These are phyloP conservation scores for Cutaneotrichosporon sp. DNA, from an alignment of 1,284 basidiomycete species.

Conservation along the genomic window DNA sequence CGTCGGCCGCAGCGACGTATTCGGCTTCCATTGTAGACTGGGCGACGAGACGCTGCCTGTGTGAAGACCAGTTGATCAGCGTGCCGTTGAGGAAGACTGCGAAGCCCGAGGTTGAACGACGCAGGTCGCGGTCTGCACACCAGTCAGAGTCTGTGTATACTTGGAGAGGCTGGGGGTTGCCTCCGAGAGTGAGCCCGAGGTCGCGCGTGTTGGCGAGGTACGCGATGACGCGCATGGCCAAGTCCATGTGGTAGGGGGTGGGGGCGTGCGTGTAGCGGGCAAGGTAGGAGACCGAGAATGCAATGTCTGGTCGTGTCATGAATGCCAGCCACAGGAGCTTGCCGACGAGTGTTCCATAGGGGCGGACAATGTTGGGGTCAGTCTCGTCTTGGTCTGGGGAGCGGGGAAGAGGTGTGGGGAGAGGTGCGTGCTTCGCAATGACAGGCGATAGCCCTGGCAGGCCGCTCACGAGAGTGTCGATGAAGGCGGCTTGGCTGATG, in stretches of 20 bases:
- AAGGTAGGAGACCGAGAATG: no score
- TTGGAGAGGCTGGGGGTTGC: background rate
- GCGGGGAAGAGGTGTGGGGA: no score
- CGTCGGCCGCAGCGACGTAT: constrained; percentile 58
- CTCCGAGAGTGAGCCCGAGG: background rate
- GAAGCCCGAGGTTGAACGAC: constrained; percentile 42
- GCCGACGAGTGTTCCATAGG: no score
- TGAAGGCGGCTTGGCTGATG: constrained; percentile 14
- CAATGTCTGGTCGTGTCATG: no score
- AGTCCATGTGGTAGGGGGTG: background rate
- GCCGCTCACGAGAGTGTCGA: no score
- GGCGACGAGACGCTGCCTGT: constrained; percentile 51
- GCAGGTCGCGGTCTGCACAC: background rate
- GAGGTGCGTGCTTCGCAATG: no score
- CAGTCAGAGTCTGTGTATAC: background rate
- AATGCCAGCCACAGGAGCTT: no score
- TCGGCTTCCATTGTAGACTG: constrained; percentile 55
- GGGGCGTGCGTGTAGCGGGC: background rate
- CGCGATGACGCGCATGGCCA: background rate
- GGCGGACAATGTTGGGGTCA: no score
- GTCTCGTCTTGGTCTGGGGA: no score
- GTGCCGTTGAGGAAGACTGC: constrained; percentile 44
- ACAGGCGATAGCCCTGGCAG: no score
- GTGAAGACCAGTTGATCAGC: constrained; percentile 52
- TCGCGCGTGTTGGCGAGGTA: background rate